Evolutionary conservation across 805 yeast species (phyloP), one percentile per base, ranked within the genome.

Genomic region (Ogataea ramenticola): DNA sequence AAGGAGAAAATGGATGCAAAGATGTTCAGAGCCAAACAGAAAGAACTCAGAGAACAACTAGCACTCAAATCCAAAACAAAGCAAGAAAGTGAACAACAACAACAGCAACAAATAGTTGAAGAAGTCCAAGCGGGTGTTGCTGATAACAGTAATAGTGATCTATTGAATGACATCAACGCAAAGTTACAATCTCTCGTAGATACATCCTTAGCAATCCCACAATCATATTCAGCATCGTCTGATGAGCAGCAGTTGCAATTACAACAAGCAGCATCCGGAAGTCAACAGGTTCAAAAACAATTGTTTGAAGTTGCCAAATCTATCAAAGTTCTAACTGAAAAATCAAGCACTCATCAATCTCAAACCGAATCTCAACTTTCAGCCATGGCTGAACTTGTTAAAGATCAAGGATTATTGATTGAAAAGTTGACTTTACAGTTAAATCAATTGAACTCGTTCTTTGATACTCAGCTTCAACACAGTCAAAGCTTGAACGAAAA

Each of bases 381-480:
- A 14, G 16, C 34, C 4, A 44, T 41, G n/a, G 39, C 46, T 31
- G 44, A 48, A 14, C 16, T 33, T 34, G 31, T 9, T 41, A 50
- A 14, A 19, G 35, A 5, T 39, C 45, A 21, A 40, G 33, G 10
- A 48, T 48, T 29, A 47, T 42, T 16, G 55, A 54, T 24, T 39
- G 14, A 12, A 10, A 7, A 21, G 22, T 5, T 22, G 19, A 15
- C 50, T 1, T 16, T 50, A 14, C 31, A 42, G 35, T 4, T 22
- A 7, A 4, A 12, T 19, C 12, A 24, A 36, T 14, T 36, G 38
- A 42, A 4, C 26, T 50, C 27, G 26, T 50, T 10, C 29, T 44
- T 55, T 41, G 54, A 51, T 21, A 45, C 46, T 24, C 60, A 55
- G 42, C 43, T 52, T n/a, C 44, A 49, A 34, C 47, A 50, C 29